Base-by-base conservation (phyloP, 345 rosid species). In the Passiflora organensis region DNA sequence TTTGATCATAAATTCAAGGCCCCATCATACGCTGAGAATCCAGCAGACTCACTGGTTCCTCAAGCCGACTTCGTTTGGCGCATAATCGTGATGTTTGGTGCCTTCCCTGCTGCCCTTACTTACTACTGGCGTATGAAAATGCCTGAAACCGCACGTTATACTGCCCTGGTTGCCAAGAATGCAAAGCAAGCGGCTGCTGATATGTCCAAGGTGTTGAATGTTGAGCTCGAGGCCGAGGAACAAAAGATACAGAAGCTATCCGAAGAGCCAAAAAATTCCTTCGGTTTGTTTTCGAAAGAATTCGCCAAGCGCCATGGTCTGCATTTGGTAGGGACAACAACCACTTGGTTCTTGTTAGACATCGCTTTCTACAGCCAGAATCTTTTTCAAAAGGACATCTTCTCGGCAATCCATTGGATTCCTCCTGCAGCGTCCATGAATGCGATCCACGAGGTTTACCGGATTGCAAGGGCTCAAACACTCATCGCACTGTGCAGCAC, bases 121-220 rank as follows among this genome's bases (percentile, higher is more conserved):
- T 67, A 28, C 46, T 66, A 66, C 49, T 66, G 65, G 60, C 71
- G 71, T 11, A 66, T 59, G 65, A 66, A 66, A 38, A 66, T 67
- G 71, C 71, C 71, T 4, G 71, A 67, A 42, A 67, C 71, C 1
- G 71, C 71, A 0, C 65, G 71, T 21, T 67, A 67, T 57, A 67
- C 71, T 1, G 71, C 71, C 2, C 57, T 67, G 0, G 65, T 67
- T 3, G 71, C 71, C 1, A 67, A 60, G 36, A 67, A 67, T 32
- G 71, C 61, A 4, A 60, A 54, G 22, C 56, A 48, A 48, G 71
- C 71, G 1, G 71, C 71, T 2, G 18, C 39, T 20, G 71, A 67
- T 36, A 67, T 67, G 71, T 60, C 71, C 6, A 67, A 60, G 36
- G 71, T 67, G 43, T 12, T 67, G 12, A 44, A 54, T n/a, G 28